Evolutionary conservation across 2,329 filamentous ascomycete species (phyloP), one percentile per base, ranked within the genome.

Genomic region (Penicillium freii): DNA sequence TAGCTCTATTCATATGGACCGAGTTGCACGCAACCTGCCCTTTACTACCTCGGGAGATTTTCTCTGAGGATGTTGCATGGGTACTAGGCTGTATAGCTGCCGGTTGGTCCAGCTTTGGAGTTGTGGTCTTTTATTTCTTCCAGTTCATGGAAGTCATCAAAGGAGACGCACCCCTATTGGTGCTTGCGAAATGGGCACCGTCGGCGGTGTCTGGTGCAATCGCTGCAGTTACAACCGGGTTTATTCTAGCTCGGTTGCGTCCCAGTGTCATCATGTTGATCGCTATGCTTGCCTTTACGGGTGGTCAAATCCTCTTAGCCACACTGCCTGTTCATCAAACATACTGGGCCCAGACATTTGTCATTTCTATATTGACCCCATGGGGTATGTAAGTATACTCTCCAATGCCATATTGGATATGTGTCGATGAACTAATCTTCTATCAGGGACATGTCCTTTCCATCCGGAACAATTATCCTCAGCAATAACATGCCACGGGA

Each of bases 371-470:
- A 1, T 52, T 74, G 31, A 73, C 66, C 17, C 64, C 69, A 15
- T 73, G 69, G 68, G 71, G 69, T 45, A 65, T 65, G 61, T 63
- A 42, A 58, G 73, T 65, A 27, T n/a, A 27, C n/a, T n/a, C 23
- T 9, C 15, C 42, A 2, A 11, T 27, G 1, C 8, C 15, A 17
- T 44, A 15, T 4, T 25, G 17, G 45, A 34, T 8, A 33, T 45
- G 27, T 11, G 6, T 45, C 17, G 27, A 43, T 21, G 17, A 5
- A 34, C 57, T 61, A 44, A 61, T 19, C 17, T 19, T 23, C 13
- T 17, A 19, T 81, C 5, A 84, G 86, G 82, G 85, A 90, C 68
- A 87, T 88, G 78, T 84, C 79, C 2, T 87, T 87, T 62, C 87
- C 87, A 0, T 82, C 85, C 0, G 84, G 82, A 0, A 86, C 80